A percentile compares a stretch with the other conserved stretches of the same genome.
Evolutionary conservation across 345 rosid species (phyloP).

Genomic region (Pelargonium nanum): DNA sequence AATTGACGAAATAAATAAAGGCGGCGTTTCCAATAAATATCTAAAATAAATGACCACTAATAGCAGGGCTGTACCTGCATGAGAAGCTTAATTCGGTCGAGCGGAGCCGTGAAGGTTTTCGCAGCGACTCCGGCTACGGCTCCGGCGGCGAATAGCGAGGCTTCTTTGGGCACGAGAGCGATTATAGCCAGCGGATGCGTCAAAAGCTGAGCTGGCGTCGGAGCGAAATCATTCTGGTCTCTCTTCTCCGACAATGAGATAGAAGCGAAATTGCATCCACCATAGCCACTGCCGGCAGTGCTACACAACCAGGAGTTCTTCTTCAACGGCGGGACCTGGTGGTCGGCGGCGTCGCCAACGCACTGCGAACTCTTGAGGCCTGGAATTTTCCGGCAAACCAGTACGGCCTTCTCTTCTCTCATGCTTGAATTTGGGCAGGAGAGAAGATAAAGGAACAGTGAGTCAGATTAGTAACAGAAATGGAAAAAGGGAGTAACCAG

Average conservation of each 20-base stretch:
- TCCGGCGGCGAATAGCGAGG: slow-evolving; percentile 74
- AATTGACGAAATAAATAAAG: too few relatives aligned
- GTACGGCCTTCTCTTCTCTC: background rate
- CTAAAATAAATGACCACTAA: too few relatives aligned
- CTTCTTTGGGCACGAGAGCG: slow-evolving; percentile 61
- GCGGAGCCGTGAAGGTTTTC: slow-evolving; percentile 84
- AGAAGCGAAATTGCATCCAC: slow-evolving; percentile 43
- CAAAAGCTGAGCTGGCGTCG: slow-evolving; percentile 52
- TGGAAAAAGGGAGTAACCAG: too few relatives aligned
- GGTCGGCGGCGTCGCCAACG: too few relatives aligned
- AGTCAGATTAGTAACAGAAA: background rate
- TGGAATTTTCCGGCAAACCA: background rate
- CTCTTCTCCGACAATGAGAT: slow-evolving; percentile 49
- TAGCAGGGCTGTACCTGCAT: slow-evolving; percentile 52
- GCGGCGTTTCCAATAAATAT: too few relatives aligned
- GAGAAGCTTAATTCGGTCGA: slow-evolving; percentile 90
- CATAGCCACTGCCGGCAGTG: slow-evolving; percentile 10
- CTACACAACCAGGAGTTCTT: too few relatives aligned
- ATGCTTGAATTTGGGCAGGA: background rate
- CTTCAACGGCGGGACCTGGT: too few relatives aligned
- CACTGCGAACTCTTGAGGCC: background rate
- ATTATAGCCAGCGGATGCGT: slow-evolving; percentile 64
- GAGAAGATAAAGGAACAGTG: too few relatives aligned
- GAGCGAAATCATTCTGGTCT: slow-evolving; percentile 38
- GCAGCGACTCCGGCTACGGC: slow-evolving; percentile 92